These are phyloP conservation scores for Citrus maxima DNA, from an alignment of 345 rosid species.

Conservation along the genomic window DNA sequence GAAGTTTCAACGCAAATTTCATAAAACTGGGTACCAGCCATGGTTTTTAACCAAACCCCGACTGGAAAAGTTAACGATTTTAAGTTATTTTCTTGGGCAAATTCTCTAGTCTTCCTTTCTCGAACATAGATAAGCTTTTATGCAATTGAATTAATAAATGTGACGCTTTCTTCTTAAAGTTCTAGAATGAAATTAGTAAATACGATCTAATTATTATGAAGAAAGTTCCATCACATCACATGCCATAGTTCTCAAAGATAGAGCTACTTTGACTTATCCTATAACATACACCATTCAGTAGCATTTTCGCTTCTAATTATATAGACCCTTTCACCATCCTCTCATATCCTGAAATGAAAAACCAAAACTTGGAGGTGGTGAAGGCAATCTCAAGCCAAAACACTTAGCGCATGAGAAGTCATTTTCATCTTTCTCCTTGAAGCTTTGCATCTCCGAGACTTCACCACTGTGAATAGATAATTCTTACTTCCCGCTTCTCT, in stretches of 20 bases:
- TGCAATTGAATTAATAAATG: too few species aligned
- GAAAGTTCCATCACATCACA: background rate
- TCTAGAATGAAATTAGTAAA: background rate
- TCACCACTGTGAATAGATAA: constrained; percentile 1
- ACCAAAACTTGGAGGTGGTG: too few species aligned
- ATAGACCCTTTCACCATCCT: background rate
- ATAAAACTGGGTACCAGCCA: background rate
- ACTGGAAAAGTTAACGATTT: too few species aligned
- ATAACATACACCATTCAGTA: background rate
- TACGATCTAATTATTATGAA: background rate
- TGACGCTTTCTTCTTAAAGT: background rate
- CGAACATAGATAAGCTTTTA: background rate
- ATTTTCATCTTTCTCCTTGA: constrained; percentile 65
- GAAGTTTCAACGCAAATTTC: background rate
- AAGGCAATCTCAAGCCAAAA: constrained; percentile 8
- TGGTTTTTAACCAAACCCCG: background rate
- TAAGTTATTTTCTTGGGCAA: too few species aligned
- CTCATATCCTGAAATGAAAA: background rate
- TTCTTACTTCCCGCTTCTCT: constrained; percentile 53
- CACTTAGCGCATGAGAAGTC: background rate
- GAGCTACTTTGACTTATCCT: background rate
- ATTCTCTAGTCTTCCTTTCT: background rate
- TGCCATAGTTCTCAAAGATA: background rate
- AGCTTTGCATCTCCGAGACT: constrained; percentile 58
- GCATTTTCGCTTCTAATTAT: background rate